These are phyloP conservation scores for Bjerkandera adusta DNA, from an alignment of 1,284 basidiomycete genomes.

Conservation along the genomic window DNA sequence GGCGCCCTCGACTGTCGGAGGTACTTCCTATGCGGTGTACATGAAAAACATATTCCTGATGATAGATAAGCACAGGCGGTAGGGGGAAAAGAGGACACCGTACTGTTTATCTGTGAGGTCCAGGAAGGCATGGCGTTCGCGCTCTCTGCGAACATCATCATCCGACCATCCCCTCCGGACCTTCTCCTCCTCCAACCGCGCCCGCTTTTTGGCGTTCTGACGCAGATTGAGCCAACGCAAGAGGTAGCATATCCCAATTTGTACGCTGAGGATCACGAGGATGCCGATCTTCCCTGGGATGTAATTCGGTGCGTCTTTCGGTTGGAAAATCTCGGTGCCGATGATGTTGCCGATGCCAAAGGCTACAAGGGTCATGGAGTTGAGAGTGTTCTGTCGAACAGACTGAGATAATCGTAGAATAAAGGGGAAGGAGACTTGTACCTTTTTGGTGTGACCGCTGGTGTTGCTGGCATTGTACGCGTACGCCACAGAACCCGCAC, in stretches of 20 bases:
- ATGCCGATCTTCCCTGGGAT: conserved; percentile 63
- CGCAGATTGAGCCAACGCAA: conserved; percentile 53
- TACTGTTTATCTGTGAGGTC: conserved; percentile 63
- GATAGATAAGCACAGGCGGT: conserved; percentile 4
- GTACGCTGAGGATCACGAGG: conserved; percentile 52
- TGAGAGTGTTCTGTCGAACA: conserved; percentile 42
- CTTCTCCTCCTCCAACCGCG: conserved; percentile 42
- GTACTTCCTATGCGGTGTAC: not conserved
- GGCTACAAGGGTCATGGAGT: conserved; percentile 54
- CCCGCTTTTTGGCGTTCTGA: conserved; percentile 50
- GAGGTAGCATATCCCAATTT: conserved; percentile 46
- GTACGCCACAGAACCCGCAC: conserved; percentile 57
- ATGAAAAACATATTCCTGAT: not conserved
- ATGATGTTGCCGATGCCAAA: conserved; percentile 60
- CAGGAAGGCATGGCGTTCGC: conserved; percentile 56
- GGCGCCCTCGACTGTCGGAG: too few species aligned
- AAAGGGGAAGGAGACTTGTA: not conserved
- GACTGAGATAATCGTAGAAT: too few species aligned
- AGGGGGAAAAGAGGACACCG: conserved; percentile 20
- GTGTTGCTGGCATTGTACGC: conserved; percentile 67
- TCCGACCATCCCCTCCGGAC: conserved; percentile 51
- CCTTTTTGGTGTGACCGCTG: conserved; percentile 67
- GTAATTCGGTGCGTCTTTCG: conserved; percentile 58
- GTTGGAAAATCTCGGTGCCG: conserved; percentile 59
- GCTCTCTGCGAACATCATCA: conserved; percentile 49